phyloP scores from a whole-genome alignment of 352 stramenopile genomes.

The Nothophytophthora sp. region DNA sequence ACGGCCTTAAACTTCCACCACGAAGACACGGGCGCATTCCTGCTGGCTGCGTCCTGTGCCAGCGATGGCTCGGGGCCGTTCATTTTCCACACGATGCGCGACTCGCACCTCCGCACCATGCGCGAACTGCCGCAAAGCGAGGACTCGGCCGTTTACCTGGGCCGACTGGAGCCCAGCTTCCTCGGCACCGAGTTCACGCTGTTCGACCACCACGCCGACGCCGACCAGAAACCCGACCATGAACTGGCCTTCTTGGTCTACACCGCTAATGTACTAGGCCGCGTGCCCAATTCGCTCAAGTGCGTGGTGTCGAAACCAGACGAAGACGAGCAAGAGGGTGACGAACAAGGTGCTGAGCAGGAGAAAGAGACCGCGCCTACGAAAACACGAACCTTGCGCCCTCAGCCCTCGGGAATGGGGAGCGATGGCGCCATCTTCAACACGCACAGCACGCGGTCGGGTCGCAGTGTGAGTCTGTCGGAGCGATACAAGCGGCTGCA shows the following conservation, averaged over 20 bases:
- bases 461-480: slow-evolving; percentile 51
- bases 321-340: slow-evolving; percentile 9
- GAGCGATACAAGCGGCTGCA: slow-evolving; percentile 64
- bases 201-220: slow-evolving; percentile 59
- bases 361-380: background rate
- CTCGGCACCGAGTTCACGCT: slow-evolving; percentile 86
- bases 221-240: slow-evolving; percentile 47
- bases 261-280: slow-evolving; percentile 77
- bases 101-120: slow-evolving; percentile 71
- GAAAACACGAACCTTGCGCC: slow-evolving; percentile 14
- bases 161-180: slow-evolving; percentile 78
- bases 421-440: slow-evolving; percentile 48
- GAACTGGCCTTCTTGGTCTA: slow-evolving; percentile 83
- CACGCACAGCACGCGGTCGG: slow-evolving; percentile 46
- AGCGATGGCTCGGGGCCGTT: slow-evolving; percentile 73
- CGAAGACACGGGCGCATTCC: slow-evolving; percentile 81
- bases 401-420: slow-evolving; percentile 34
- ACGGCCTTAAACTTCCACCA: slow-evolving; percentile 85
- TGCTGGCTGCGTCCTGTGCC: slow-evolving; percentile 67
- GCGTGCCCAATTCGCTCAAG: slow-evolving; percentile 74
- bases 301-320: slow-evolving; percentile 35
- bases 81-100: slow-evolving; percentile 83
- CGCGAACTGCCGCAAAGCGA: slow-evolving; percentile 74
- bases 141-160: slow-evolving; percentile 81
- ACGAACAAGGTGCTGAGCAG: slow-evolving; percentile 1